Evolutionary conservation across 2,329 filamentous ascomycete genomes (phyloP).

Genomic region (Colletotrichum acutatum): DNA sequence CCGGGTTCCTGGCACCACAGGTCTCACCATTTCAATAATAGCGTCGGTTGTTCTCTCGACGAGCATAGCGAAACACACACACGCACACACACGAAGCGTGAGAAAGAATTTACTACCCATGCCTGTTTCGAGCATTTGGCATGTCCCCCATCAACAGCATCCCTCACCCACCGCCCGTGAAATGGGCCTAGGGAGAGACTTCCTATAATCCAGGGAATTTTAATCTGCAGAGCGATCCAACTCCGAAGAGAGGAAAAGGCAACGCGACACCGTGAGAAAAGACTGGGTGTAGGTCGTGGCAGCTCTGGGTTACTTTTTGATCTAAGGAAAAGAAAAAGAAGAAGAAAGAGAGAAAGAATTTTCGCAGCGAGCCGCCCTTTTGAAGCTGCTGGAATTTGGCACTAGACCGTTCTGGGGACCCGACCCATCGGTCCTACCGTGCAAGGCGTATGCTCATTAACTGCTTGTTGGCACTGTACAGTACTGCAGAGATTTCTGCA

Average conservation of each 20-base stretch:
- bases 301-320: conserved; percentile 72
- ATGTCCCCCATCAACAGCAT: conserved; percentile 73
- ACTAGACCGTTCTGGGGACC: conserved; percentile 39
- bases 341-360: conserved; percentile 49
- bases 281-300: conserved; percentile 72
- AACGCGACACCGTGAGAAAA: conserved; percentile 68
- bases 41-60: background rate
- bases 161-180: conserved; percentile 60
- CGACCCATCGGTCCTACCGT: background rate
- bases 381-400: background rate
- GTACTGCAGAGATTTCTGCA: background rate
- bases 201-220: conserved; percentile 70
- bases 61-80: background rate
- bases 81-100: background rate
- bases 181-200: conserved; percentile 62
- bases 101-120: background rate
- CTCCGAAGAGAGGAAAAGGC: conserved; percentile 62
- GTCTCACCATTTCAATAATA: background rate
- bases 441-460: background rate
- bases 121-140: conserved; percentile 30
- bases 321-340: conserved; percentile 59
- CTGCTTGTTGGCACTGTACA: background rate
- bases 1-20: background rate
- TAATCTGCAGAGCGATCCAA: conserved; percentile 68
- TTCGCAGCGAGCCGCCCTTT: conserved; percentile 36